phyloP scores from a whole-genome alignment of 805 yeast species.

The Wickerhamomyces subpelliculosus region DNA sequence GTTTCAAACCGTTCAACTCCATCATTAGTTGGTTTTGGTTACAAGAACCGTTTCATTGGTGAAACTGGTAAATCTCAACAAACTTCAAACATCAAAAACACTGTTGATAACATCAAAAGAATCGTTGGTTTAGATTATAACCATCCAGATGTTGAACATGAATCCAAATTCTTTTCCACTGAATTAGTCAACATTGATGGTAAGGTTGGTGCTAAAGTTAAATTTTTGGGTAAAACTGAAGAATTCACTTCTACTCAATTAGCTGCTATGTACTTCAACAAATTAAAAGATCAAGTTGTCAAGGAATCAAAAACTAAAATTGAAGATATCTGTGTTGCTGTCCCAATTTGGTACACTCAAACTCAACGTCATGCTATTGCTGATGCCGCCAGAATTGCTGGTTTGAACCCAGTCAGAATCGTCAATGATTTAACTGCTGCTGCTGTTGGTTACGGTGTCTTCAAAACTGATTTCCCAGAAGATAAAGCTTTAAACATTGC shows the following conservation, averaged over 20 bases:
- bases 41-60: conserved; percentile 85
- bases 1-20: conserved; percentile 98
- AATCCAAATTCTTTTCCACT: conserved; percentile 67
- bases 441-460: conserved; percentile 98
- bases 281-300: conserved; percentile 72
- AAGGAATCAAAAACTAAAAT: conserved; percentile 75
- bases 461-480: conserved; percentile 94
- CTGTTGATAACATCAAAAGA: conserved; percentile 92
- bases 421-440: conserved; percentile 98
- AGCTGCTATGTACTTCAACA: conserved; percentile 90
- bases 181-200: conserved; percentile 71
- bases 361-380: conserved; percentile 93
- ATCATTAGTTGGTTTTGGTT: conserved; percentile 83
- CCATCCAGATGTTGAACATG: conserved; percentile 74
- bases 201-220: conserved; percentile 77
- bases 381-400: conserved; percentile 94
- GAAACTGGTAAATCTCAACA: conserved; percentile 96
- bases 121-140: conserved; percentile 69
- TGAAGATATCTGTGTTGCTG: conserved; percentile 86
- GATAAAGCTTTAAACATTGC: conserved; percentile 87
- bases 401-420: conserved; percentile 95
- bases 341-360: conserved; percentile 97
- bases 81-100: conserved; percentile 92
- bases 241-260: conserved; percentile 85
- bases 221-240: conserved; percentile 70